Evolutionary conservation across 352 stramenopile species (phyloP).

Genomic region (Phytophthora melonis): DNA sequence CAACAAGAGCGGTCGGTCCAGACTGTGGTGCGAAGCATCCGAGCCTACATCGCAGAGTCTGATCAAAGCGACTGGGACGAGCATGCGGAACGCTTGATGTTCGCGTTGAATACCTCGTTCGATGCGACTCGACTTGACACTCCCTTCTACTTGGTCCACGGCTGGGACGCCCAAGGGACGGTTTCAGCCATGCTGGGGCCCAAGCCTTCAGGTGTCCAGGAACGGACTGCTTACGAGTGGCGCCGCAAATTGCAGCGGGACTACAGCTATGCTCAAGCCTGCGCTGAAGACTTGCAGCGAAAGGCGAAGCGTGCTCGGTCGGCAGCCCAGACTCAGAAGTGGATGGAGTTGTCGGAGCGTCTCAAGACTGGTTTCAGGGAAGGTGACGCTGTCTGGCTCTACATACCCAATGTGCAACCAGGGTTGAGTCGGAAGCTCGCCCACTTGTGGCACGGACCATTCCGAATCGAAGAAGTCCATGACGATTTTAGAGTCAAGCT

Average conservation of each 20-base stretch:
- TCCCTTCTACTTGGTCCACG: slow-evolving; percentile 17
- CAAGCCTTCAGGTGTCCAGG: slow-evolving; percentile 1
- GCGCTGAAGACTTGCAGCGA: slow-evolving; percentile 14
- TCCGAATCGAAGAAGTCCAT: slow-evolving; percentile 15
- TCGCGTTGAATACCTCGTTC: too few relatives aligned
- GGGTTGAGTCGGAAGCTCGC: too few relatives aligned
- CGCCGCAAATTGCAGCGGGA: slow-evolving; percentile 11
- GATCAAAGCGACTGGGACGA: too few relatives aligned
- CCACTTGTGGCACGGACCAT: too few relatives aligned
- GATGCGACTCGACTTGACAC: slow-evolving; percentile 16
- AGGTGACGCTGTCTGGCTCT: too few relatives aligned
- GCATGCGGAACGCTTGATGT: too few relatives aligned
- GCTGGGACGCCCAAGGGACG: neutral
- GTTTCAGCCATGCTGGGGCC: slow-evolving; percentile 10
- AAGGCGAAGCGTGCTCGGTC: slow-evolving; percentile 8
- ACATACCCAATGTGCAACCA: too few relatives aligned
- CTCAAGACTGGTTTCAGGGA: too few relatives aligned
- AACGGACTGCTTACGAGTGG: slow-evolving; percentile 12
- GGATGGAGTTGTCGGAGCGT: slow-evolving; percentile 12
- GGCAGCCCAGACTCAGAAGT: slow-evolving; percentile 5
- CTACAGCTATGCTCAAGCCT: slow-evolving; percentile 5
- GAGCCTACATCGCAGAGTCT: too few relatives aligned
- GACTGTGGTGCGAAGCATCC: slow-evolving; percentile 15
- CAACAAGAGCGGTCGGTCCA: slow-evolving; percentile 8
- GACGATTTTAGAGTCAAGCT: slow-evolving; percentile 15